Evolutionary conservation across 805 yeast genomes (phyloP).

Genomic region (Candida oleophila): DNA sequence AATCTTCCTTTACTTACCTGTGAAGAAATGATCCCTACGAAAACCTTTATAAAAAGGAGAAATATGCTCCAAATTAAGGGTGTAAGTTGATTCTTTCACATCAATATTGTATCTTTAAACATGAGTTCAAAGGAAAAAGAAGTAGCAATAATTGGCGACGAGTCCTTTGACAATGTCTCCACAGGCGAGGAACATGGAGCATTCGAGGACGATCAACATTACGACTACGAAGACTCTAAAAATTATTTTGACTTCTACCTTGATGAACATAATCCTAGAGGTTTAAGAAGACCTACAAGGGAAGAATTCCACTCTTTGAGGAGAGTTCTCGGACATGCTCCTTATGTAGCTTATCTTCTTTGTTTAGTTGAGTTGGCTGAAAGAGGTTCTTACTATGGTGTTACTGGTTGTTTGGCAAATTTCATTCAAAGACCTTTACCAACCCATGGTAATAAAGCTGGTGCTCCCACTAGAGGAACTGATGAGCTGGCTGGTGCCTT

Average conservation of each 20-base stretch:
- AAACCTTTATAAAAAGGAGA: background rate
- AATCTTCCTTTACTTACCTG: too few species aligned
- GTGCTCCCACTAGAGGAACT: conserved; percentile 34
- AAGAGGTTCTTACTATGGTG: conserved; percentile 55
- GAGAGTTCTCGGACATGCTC: conserved; percentile 46
- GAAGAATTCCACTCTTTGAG: conserved; percentile 25
- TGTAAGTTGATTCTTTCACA: too few species aligned
- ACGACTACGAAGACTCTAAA: conserved; percentile 21
- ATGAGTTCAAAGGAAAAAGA: background rate
- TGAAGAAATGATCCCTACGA: too few species aligned
- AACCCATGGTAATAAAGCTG: conserved; percentile 44
- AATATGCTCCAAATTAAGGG: background rate
- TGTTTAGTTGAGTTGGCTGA: conserved; percentile 53
- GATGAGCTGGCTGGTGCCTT: conserved; percentile 51
- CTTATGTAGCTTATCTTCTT: conserved; percentile 49
- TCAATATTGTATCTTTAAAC: background rate
- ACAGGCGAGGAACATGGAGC: background rate
- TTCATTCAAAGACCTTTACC: conserved; percentile 55
- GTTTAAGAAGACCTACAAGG: conserved; percentile 35
- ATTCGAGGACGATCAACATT: conserved; percentile 5
- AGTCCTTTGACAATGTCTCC: background rate
- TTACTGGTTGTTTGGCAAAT: conserved; percentile 43
- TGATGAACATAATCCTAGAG: conserved; percentile 37
- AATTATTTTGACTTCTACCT: conserved; percentile 21
- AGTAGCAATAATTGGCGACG: background rate